phyloP scores from a whole-genome alignment of 805 yeast genomes.

The Kuraishia piskuri region DNA sequence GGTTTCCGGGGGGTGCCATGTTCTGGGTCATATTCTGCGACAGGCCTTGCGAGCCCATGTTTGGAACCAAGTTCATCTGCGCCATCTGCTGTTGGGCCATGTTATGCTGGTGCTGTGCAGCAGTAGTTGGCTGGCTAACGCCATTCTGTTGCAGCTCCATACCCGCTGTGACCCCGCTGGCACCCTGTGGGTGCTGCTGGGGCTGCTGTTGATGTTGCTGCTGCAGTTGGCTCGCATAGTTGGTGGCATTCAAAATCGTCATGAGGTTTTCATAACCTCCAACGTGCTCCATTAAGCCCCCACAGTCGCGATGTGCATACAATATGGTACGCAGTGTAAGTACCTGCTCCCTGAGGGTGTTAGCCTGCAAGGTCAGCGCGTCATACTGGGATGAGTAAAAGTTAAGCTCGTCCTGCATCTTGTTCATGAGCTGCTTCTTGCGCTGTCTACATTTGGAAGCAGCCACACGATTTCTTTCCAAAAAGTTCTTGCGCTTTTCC shows the following conservation, averaged over 20 bases:
- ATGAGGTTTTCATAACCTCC: slow-evolving; percentile 39
- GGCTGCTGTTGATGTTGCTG: too few species aligned
- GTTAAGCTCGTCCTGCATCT: slow-evolving; percentile 72
- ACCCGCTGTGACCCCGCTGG: too few species aligned
- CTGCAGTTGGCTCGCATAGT: slow-evolving; percentile 14
- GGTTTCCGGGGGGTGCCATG: too few species aligned
- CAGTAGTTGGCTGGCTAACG: too few species aligned
- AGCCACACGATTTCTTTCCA: slow-evolving; percentile 91
- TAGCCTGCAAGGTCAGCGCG: slow-evolving; percentile 49
- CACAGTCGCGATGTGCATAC: slow-evolving; percentile 42
- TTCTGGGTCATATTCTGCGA: too few species aligned
- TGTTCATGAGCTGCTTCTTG: slow-evolving; percentile 79
- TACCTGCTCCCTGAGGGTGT: slow-evolving; percentile 51
- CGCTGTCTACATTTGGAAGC: slow-evolving; percentile 96
- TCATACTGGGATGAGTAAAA: slow-evolving; percentile 66
- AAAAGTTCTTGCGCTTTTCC: slow-evolving; percentile 68
- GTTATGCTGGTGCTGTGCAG: too few species aligned
- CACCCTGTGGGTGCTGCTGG: too few species aligned
- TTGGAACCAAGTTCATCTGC: not conserved
- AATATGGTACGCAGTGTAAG: slow-evolving; percentile 37
- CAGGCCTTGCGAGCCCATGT: too few species aligned
- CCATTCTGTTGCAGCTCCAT: too few species aligned
- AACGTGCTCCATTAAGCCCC: slow-evolving; percentile 28
- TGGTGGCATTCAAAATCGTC: slow-evolving; percentile 26
- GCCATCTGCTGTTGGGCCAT: not conserved